These are phyloP conservation scores for Irpex sp. DNA, from an alignment of 1,284 basidiomycete genomes.

Conservation along the genomic window DNA sequence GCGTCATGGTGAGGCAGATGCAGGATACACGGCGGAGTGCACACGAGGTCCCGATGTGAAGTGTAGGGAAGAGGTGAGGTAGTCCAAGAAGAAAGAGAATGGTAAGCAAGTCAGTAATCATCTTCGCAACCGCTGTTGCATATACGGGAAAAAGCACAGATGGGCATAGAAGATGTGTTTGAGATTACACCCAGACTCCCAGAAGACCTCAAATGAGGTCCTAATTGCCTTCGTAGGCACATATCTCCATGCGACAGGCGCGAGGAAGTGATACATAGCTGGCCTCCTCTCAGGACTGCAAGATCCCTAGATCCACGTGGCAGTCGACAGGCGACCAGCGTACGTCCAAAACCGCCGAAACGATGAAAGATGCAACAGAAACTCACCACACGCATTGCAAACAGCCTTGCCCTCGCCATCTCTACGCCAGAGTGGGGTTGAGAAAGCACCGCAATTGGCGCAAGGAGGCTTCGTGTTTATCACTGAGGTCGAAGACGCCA, in stretches of 20 bases:
- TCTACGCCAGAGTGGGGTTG: slow-evolving; percentile 80
- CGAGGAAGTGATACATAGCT: slow-evolving; percentile 30
- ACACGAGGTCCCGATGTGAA: slow-evolving; percentile 19
- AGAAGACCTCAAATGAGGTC: slow-evolving; percentile 1
- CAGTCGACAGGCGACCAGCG: slow-evolving; percentile 26
- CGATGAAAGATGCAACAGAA: slow-evolving; percentile 25
- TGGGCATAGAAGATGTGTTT: neutral
- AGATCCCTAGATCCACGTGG: slow-evolving; percentile 27
- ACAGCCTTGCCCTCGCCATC: slow-evolving; percentile 77
- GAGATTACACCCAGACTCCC: slow-evolving; percentile 1
- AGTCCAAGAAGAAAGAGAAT: slow-evolving; percentile 2
- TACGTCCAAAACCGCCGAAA: slow-evolving; percentile 21
- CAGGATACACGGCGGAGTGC: slow-evolving; percentile 19
- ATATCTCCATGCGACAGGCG: slow-evolving; percentile 16
- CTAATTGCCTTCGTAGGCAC: neutral
- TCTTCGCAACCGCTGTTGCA: neutral
- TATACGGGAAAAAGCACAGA: neutral
- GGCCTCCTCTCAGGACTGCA: slow-evolving; percentile 17
- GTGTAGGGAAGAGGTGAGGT: slow-evolving; percentile 12
- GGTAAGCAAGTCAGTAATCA: slow-evolving; percentile 20
- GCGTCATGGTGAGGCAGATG: slow-evolving; percentile 4
- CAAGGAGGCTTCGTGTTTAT: slow-evolving; percentile 34
- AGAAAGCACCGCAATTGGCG: slow-evolving; percentile 68
- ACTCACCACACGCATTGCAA: slow-evolving; percentile 87
- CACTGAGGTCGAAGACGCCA: slow-evolving; percentile 17